Evolutionary conservation across 306 rosid genomes (phyloP).

Genomic region (Begonia peltatifolia): DNA sequence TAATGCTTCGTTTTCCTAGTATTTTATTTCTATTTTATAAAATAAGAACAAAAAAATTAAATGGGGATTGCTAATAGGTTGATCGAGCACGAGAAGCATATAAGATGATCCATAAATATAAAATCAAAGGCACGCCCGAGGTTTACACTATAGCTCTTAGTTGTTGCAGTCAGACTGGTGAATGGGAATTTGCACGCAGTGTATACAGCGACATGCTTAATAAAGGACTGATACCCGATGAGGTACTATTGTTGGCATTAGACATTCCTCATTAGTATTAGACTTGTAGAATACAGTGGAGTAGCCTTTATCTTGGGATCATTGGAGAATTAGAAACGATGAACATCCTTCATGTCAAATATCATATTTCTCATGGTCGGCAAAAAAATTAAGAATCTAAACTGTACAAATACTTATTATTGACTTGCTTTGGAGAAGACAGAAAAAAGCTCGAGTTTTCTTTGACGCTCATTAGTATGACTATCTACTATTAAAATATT

Average conservation of each 20-base stretch:
- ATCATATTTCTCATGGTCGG: not conserved
- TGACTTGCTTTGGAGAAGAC: not conserved
- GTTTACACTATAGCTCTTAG: slow-evolving; percentile 91
- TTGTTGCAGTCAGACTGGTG: slow-evolving; percentile 78
- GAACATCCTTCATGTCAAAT: not conserved
- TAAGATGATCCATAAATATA: slow-evolving; percentile 54
- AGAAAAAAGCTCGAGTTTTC: not conserved
- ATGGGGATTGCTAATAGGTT: slow-evolving; percentile 33
- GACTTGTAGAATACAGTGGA: not conserved
- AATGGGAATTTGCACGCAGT: slow-evolving; percentile 68
- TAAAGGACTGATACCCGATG: slow-evolving; percentile 77
- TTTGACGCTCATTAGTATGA: slow-evolving; percentile 10
- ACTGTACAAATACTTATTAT: not conserved
- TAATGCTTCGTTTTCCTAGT: slow-evolving; percentile 7
- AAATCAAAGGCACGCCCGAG: slow-evolving; percentile 75
- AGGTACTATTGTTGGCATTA: slow-evolving; percentile 29
- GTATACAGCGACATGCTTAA: slow-evolving; percentile 62
- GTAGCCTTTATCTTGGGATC: not conserved
- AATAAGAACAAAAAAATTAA: not conserved
- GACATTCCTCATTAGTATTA: not conserved
- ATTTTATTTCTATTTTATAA: not conserved
- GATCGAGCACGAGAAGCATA: slow-evolving; percentile 78
- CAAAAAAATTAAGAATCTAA: not conserved
- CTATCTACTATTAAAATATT: slow-evolving; percentile 6
- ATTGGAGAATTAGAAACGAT: not conserved